Evolutionary conservation across 768 basidiomycete species (phyloP).

Genomic region (Agrocybe chaxingu): DNA sequence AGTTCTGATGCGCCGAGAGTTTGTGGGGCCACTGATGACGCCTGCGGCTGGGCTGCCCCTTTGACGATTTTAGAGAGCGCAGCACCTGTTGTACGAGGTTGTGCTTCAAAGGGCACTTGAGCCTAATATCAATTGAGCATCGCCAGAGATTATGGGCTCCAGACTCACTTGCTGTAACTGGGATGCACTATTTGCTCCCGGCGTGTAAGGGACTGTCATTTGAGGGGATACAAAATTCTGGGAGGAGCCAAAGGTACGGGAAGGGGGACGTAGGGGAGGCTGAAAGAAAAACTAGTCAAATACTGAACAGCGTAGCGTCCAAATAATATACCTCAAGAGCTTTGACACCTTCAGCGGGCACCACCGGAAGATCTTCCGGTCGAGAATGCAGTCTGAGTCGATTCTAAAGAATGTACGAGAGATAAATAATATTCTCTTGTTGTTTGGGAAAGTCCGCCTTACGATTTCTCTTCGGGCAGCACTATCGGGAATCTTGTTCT

Average conservation of each 20-base stretch:
- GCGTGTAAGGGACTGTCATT: not conserved
- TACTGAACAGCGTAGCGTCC: not conserved
- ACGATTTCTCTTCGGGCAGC: slow-evolving; percentile 18
- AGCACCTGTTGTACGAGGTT: not conserved
- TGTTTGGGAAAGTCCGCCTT: not conserved
- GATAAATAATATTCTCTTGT: not conserved
- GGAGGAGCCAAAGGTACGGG: not conserved
- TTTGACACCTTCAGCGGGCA: not conserved
- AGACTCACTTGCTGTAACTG: too few species aligned
- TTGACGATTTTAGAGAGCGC: not conserved
- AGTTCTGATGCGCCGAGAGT: not conserved
- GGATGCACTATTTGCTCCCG: not conserved
- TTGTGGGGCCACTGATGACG: not conserved
- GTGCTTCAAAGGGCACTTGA: not conserved
- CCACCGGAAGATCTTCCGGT: slow-evolving; percentile 5
- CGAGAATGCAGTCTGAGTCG: slow-evolving; percentile 13
- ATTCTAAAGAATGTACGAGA: slow-evolving; percentile 8
- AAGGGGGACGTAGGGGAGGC: slow-evolving; percentile 10
- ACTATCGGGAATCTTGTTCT: not conserved
- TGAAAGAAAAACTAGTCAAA: not conserved
- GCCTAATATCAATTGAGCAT: too few species aligned
- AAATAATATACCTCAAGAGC: not conserved
- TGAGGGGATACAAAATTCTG: slow-evolving; percentile 1
- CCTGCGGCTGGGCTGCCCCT: not conserved
- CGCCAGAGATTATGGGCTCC: too few species aligned